Base-by-base conservation (phyloP, 345 rosid genomes). In the Euphorbia peplus region DNA sequence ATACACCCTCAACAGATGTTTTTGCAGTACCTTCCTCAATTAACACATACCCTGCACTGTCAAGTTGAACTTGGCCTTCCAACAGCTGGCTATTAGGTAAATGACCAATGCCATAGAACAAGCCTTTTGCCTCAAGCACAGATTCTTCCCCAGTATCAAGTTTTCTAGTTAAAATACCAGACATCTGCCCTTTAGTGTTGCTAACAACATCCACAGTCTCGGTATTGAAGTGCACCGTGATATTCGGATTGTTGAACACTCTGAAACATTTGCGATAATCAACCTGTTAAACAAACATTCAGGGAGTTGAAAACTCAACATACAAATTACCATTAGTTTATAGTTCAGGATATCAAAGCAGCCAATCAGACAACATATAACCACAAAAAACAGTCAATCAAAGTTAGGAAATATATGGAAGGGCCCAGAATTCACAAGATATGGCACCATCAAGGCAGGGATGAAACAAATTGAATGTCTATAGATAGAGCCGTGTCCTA, bases 241-340 rank as follows among this genome's bases (percentile, higher is more conserved):
- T 78, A 78, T 93, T 93, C 69, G 93, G 95, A 83, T 84, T 93
- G 90, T 89, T 91, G 90, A 81, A 67, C 90, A 93, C 98, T 93
- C 97, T 93, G 98, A 85, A 93, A 91, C 97, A 93, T 93, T 88
- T 92, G 97, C 78, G 96, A 91, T 93, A 91, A 93, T 88, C 85
- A 93, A 91, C 98, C 96, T 93, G 97, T 93, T 91, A 91, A 89
- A 86, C 80, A 93, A 91, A 93, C 90, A 93, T 89, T 80, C 89
- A 93, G 93, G 98, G 85, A 84, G 97, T 93, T 93, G 98, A 91
- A 88, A 93, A 85, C 96, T 89, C 88, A 81, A 91, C 86, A 78
- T 70, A 85, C 77, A 77, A 83, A 78, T 69, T 75, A 85, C 80
- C 86, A 85, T 89, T 84, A 89, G 96, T 90, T 70, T 69, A 76